These are phyloP conservation scores for Talaromyces sp. DNA, from an alignment of 2,329 filamentous ascomycete genomes.

Conservation along the genomic window DNA sequence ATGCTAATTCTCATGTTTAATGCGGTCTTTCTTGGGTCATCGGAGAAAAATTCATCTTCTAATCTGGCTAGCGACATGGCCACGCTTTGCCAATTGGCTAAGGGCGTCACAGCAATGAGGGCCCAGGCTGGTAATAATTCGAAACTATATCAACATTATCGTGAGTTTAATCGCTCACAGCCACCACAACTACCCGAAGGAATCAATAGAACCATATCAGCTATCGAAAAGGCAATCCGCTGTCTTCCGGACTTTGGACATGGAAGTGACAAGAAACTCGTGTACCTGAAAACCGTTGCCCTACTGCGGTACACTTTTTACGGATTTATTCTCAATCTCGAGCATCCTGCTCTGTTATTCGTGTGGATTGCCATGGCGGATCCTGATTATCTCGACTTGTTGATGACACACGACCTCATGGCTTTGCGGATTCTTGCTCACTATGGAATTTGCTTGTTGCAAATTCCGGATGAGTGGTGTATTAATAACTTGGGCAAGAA, in stretches of 20 bases:
- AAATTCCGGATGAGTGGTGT: slow-evolving; percentile 5
- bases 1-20: slow-evolving; percentile 9
- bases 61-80: slow-evolving; percentile 1
- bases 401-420: slow-evolving; percentile 1
- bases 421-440: slow-evolving; percentile 7
- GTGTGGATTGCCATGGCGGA: slow-evolving; percentile 6
- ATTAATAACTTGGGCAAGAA: not conserved
- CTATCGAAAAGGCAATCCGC: slow-evolving; percentile 2
- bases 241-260: slow-evolving; percentile 1
- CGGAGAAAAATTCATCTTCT: not conserved
- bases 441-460: slow-evolving; percentile 7
- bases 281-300: not conserved
- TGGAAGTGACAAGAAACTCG: not conserved
- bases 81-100: slow-evolving; percentile 1
- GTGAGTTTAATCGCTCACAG: not conserved
- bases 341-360: slow-evolving; percentile 9
- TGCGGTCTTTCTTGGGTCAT: not conserved
- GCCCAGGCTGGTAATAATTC: not conserved
- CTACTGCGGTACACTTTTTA: slow-evolving; percentile 5
- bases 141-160: slow-evolving; percentile 4
- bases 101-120: slow-evolving; percentile 2
- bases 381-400: slow-evolving; percentile 1
- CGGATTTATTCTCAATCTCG: not conserved
- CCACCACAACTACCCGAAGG: slow-evolving; percentile 2
- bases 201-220: not conserved